Conservation (phyloP, 495 filamentous ascomycete species). For the Neurospora cerealis region DNA sequence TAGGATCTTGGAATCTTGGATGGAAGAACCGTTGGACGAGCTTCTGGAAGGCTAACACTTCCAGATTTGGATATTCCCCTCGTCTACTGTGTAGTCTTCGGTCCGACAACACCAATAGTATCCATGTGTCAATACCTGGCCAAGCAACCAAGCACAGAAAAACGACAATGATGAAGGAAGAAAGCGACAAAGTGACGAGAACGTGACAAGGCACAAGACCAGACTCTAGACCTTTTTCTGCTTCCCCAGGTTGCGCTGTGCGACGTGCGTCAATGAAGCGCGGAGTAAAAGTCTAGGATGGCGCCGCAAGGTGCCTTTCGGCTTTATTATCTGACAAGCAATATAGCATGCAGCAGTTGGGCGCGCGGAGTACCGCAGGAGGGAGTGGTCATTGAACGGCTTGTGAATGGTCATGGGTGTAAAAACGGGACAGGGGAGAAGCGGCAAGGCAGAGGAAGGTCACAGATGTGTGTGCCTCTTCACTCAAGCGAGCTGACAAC, state of each 20-base stretch:
- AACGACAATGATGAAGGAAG: neutral
- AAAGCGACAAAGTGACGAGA: neutral
- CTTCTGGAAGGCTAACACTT: neutral
- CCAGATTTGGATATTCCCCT: neutral
- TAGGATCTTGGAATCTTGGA: neutral
- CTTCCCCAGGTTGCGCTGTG: neutral
- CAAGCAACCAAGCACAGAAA: neutral
- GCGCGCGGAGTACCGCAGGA: neutral
- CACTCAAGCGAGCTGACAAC: neutral
- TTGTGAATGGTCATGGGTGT: neutral
- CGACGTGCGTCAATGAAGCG: neutral
- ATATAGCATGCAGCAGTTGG: neutral
- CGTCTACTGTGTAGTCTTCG: neutral
- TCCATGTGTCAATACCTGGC: neutral
- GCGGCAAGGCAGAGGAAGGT: neutral
- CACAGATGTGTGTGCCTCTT: neutral
- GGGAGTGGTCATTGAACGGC: neutral
- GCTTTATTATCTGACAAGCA: neutral
- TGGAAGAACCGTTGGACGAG: neutral
- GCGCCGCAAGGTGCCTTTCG: neutral
- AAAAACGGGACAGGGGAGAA: neutral
- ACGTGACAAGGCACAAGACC: neutral
- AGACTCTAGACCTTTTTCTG: neutral
- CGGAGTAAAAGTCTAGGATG: neutral
- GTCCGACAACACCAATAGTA: neutral